Evolutionary conservation across 202 grass and related monocot species (phyloP).

Genomic region (Brachypodium distachyon): DNA sequence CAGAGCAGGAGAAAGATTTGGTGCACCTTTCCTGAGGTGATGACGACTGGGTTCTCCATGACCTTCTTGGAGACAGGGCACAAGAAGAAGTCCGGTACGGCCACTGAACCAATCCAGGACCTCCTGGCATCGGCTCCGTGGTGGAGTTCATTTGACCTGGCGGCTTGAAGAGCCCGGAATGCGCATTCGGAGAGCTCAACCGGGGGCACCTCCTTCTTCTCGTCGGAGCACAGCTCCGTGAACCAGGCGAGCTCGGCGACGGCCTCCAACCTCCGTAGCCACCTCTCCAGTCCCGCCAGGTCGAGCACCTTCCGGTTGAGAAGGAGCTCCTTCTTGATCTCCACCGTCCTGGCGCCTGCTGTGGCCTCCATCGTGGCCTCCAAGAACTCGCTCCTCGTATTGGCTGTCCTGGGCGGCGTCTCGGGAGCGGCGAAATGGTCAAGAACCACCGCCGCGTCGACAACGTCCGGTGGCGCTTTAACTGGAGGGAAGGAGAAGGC

Average conservation of each 20-base stretch:
- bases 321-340: conserved; percentile 29
- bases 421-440: too few species aligned
- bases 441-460: too few species aligned
- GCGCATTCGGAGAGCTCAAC: conserved; percentile 36
- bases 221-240: conserved; percentile 21
- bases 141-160: conserved; percentile 6
- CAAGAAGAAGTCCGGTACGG: conserved; percentile 31
- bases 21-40: conserved; percentile 43
- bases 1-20: neutral
- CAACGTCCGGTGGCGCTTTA: too few species aligned
- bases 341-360: neutral
- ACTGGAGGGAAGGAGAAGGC: too few species aligned
- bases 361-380: conserved; percentile 9
- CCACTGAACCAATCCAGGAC: neutral
- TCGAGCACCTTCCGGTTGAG: conserved; percentile 3
- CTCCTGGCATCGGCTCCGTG: conserved; percentile 10
- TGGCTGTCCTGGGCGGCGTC: neutral
- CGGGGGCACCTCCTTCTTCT: neutral
- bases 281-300: conserved; percentile 31
- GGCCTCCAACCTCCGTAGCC: conserved; percentile 24
- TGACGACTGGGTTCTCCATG: conserved; percentile 36
- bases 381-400: neutral
- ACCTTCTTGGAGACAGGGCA: conserved; percentile 38
- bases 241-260: conserved; percentile 39
- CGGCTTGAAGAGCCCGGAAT: conserved; percentile 24